A percentile compares a stretch with the other conserved stretches of the same genome.
Conservation (phyloP, 371 early-diverging fungal genomes). For the Blakeslea trispora region DNA sequence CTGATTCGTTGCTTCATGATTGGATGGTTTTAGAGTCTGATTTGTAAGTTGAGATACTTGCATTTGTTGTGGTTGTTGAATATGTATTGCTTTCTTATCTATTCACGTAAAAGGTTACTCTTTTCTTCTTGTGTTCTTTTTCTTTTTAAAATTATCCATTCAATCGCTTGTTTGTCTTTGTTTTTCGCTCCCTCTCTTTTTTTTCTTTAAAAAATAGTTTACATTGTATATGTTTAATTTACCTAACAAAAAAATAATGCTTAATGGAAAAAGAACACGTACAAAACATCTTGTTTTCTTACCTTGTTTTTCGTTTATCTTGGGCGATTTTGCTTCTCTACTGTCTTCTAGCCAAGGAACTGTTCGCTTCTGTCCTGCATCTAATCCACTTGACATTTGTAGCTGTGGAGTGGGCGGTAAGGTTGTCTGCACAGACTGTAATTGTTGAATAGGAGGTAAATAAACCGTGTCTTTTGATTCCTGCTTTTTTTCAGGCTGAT, state of each 20-base stretch:
- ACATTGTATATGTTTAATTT: neutral
- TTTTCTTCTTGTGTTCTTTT: neutral
- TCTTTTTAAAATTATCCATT: neutral
- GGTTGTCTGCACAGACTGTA: too few species aligned
- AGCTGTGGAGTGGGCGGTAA: neutral
- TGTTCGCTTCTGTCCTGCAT: conserved; percentile 20
- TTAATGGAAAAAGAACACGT: neutral
- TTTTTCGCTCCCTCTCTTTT: neutral
- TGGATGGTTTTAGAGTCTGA: neutral
- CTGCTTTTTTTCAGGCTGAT: neutral
- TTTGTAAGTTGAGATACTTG: conserved; percentile 28
- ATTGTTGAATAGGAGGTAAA: conserved; percentile 15
- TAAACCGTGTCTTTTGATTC: conserved; percentile 2
- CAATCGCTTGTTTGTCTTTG: neutral
- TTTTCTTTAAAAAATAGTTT: neutral
- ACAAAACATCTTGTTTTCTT: neutral
- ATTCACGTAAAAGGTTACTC: neutral
- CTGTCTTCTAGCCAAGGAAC: conserved; percentile 22
- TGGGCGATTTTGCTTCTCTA: conserved; percentile 16
- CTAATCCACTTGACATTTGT: conserved; percentile 6
- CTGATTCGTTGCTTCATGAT: neutral
- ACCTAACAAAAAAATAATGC: neutral
- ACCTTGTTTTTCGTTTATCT: conserved; percentile 13
- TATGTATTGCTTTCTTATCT: conserved; percentile 4
- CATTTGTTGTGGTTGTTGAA: conserved; percentile 29